Percentiles rank a stretch among this genome's conserved stretches.
Evolutionary conservation across 2,329 filamentous ascomycete genomes (phyloP).

Genomic region (Periconia macrospinosa): DNA sequence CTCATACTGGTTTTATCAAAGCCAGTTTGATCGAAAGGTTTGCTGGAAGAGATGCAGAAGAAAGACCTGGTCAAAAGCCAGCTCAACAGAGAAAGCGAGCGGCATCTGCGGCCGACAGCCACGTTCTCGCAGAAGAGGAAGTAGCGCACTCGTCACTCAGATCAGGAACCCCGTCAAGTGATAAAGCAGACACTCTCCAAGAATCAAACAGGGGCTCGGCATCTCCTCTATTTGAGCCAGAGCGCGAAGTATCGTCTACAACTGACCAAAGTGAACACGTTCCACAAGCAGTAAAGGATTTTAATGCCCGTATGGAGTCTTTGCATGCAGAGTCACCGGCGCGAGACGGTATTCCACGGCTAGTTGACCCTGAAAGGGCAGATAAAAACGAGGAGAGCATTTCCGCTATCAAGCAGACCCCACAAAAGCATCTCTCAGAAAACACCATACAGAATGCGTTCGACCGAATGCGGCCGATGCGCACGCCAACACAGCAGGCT

Average conservation of each 20-base stretch:
- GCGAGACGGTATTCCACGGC: too few species aligned
- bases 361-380: constrained; percentile 4
- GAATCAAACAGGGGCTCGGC: constrained; percentile 10
- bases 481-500: constrained; percentile 64
- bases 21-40: constrained; percentile 41
- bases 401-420: constrained; percentile 31
- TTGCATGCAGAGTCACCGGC: constrained; percentile 27
- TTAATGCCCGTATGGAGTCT: constrained; percentile 43
- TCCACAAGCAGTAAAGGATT: constrained; percentile 40
- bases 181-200: constrained; percentile 5
- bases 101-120: constrained; percentile 7
- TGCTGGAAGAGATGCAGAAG: constrained; percentile 30
- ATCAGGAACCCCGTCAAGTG: neutral
- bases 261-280: constrained; percentile 8
- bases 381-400: constrained; percentile 26
- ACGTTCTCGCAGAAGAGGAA: neutral
- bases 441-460: constrained; percentile 61
- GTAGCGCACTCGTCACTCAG: too few species aligned
- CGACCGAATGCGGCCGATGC: constrained; percentile 66
- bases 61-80: constrained; percentile 13
- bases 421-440: constrained; percentile 36
- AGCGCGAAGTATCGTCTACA: constrained; percentile 8
- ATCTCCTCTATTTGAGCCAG: constrained; percentile 28
- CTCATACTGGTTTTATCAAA: constrained; percentile 29
- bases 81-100: constrained; percentile 11